phyloP scores from a whole-genome alignment of 2,329 filamentous ascomycete genomes.

The Calonectria naviculata region DNA sequence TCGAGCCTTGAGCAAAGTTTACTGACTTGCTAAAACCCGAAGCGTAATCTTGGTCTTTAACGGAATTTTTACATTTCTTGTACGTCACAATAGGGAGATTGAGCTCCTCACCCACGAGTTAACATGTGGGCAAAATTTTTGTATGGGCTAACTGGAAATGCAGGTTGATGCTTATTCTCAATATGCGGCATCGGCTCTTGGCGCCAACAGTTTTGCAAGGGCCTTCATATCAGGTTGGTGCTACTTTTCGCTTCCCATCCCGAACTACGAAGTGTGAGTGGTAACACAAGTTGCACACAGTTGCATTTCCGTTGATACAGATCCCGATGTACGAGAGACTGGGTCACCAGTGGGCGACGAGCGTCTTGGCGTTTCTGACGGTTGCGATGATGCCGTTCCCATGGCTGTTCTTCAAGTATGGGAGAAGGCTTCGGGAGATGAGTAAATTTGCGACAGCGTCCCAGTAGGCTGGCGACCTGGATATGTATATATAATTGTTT shows the following conservation, averaged over 20 bases:
- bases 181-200: no score
- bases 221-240: no score
- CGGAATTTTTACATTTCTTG: constrained; percentile 31
- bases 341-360: constrained; percentile 32
- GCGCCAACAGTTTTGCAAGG: no score
- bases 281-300: constrained; percentile 5
- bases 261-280: no score
- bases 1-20: not conserved
- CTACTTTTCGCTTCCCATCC: no score
- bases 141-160: no score
- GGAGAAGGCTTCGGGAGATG: constrained; percentile 26
- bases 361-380: constrained; percentile 31
- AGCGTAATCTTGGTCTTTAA: constrained; percentile 24
- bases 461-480: no score
- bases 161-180: no score
- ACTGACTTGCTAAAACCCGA: not conserved
- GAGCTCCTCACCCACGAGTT: no score
- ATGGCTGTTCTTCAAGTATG: constrained; percentile 34
- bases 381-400: constrained; percentile 32
- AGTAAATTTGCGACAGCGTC: constrained; percentile 35
- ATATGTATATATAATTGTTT: no score
- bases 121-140: no score
- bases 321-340: constrained; percentile 35
- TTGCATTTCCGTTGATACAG: constrained; percentile 26
- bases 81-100: no score